Base-by-base conservation (phyloP, 148 eudicot genomes). In the Vaccinium darrowii region DNA sequence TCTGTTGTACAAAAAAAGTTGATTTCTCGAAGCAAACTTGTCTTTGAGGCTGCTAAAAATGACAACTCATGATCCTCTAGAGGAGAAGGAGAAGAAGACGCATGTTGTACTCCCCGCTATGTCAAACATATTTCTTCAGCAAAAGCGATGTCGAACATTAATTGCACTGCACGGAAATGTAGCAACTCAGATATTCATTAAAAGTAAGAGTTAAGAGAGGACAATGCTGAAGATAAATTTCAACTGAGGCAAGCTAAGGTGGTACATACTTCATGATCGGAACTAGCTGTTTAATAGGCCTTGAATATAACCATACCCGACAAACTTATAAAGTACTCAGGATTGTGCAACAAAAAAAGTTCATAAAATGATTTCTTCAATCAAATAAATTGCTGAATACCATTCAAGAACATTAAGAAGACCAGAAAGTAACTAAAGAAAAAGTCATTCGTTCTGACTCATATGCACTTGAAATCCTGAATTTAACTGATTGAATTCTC, bases 111-210 rank as follows among this genome's bases (percentile, higher is more conserved):
- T 30, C 71, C 0, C 36, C 83, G 8, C 27, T 62, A 65, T 65
- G 33, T 92, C 87, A 93, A 93, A 56, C 91, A 87, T 39, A 89
- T 85, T 76, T 93, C 94, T 86, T 93, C 93, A 6, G 98, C 92
- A 67, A 93, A 93, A 75, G 94, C 87, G 62, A 90, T 87, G 85
- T 93, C 92, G 82, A 86, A 91, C 69, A 95, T 90, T 67, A 71
- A 78, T 84, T 93, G 88, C 50, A 92, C 98, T 94, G 98, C 94
- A 88, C n/a, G 83, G 72, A 82, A 63, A 52, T 56, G 30, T 19
- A 73, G 15, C 57, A 13, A 83, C 63, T 51, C 77, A 21, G 71
- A 23, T 8, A 16, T 18, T 6, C 76, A 33, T 5, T 77, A 51
- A 77, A 2, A 0, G 43, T 78, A 78, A 16, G 7, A 60, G 71